Percentiles rank a stretch among this genome's conserved stretches.
These are phyloP conservation scores for Oryza brachyantha DNA, from an alignment of 176 grass and related monocot genomes.

Conservation along the genomic window DNA sequence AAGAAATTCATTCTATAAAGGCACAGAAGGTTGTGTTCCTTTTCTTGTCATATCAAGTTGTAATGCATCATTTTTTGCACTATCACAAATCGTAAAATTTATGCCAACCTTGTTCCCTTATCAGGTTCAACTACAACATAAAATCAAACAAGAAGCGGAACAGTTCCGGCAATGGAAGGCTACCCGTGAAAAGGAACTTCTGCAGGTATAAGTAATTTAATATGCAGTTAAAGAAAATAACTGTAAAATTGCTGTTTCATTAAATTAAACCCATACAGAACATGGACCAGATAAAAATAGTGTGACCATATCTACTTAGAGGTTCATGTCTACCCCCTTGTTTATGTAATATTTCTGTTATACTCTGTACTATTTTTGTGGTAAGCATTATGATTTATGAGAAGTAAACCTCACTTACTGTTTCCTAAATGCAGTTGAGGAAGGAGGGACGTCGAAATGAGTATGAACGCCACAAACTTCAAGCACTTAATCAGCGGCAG, in stretches of 20 bases:
- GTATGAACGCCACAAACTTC: conserved; percentile 96
- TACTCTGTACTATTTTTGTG: conserved; percentile 11
- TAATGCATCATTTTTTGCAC: conserved; percentile 10
- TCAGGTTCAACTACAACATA: conserved; percentile 93
- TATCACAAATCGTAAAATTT: not conserved
- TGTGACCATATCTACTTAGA: conserved; percentile 4
- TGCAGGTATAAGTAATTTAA: conserved; percentile 52
- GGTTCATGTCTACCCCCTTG: not conserved
- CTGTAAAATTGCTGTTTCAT: not conserved
- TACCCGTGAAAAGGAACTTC: conserved; percentile 95
- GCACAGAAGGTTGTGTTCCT: conserved; percentile 69
- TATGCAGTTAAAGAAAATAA: not conserved
- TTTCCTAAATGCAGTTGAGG: conserved; percentile 55
- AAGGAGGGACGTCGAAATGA: conserved; percentile 97
- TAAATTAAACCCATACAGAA: conserved; percentile 11
- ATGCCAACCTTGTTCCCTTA: conserved; percentile 15
- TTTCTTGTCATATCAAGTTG: not conserved
- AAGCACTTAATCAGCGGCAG: conserved; percentile 92
- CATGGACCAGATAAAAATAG: not conserved
- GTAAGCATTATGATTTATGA: conserved; percentile 2
- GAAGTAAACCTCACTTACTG: conserved; percentile 17
- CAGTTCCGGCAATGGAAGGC: conserved; percentile 96
- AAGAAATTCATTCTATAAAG: conserved; percentile 98
- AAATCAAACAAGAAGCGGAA: conserved; percentile 99
- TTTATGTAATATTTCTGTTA: conserved; percentile 19